A percentile compares a stretch with the other conserved stretches of the same genome.
Evolutionary conservation across 2,329 filamentous ascomycete species (phyloP).

Genomic region (Talaromyces sp.): DNA sequence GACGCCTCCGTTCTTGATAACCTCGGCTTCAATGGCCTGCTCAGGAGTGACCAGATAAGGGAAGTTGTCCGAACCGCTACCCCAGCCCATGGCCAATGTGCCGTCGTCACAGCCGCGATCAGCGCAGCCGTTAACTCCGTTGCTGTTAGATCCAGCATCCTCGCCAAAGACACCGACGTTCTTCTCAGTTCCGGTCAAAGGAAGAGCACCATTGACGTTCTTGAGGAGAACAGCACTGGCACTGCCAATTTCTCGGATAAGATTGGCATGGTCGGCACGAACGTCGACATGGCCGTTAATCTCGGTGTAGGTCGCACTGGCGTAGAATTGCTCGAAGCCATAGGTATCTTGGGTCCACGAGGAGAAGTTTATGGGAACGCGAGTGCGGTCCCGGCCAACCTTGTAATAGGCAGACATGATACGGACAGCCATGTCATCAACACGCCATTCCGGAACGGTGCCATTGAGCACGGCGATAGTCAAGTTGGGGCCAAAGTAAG

Average conservation of each 20-base stretch:
- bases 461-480: conserved; percentile 85
- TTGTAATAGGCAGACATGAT: conserved; percentile 64
- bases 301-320: conserved; percentile 55
- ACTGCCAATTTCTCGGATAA: conserved; percentile 71
- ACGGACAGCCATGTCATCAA: conserved; percentile 88
- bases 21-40: conserved; percentile 58
- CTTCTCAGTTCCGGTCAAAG: conserved; percentile 67
- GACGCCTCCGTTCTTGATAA: conserved; percentile 62
- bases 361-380: conserved; percentile 69
- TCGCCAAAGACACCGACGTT: conserved; percentile 74
- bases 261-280: conserved; percentile 62
- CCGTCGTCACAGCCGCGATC: conserved; percentile 61
- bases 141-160: conserved; percentile 69
- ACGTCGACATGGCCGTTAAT: conserved; percentile 82
- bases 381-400: conserved; percentile 50
- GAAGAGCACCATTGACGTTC: conserved; percentile 64
- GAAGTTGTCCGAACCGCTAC: conserved; percentile 55
- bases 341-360: conserved; percentile 78
- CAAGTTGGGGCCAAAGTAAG: conserved; percentile 81
- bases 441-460: conserved; percentile 75
- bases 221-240: conserved; percentile 86
- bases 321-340: conserved; percentile 61
- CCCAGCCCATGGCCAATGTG: conserved; percentile 59
- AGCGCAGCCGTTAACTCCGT: conserved; percentile 71
- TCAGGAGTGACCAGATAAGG: conserved; percentile 59